Conservation (phyloP, 345 rosid species). For the Physaria fendleri region DNA sequence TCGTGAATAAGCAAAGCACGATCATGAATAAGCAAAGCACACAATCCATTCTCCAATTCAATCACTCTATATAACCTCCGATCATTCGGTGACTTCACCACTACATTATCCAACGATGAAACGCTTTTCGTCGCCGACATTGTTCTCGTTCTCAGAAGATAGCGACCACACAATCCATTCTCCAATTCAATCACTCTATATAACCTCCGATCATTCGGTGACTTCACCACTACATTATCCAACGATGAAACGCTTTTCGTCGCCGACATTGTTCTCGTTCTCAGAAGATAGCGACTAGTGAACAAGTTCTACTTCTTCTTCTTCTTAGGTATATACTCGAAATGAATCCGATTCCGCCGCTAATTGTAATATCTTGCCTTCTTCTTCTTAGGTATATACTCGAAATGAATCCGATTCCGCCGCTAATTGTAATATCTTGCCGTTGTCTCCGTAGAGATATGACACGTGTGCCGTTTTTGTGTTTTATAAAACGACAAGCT, state of each 20-base stretch:
- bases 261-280: constrained; percentile 34
- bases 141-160: constrained; percentile 5
- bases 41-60: constrained; percentile 67
- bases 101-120: constrained; percentile 45
- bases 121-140: constrained; percentile 37
- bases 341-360: constrained; percentile 32
- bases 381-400: too few relatives aligned
- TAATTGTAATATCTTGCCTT: too few relatives aligned
- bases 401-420: background rate
- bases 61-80: constrained; percentile 61
- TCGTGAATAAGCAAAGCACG: constrained; percentile 96
- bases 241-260: constrained; percentile 32
- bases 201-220: constrained; percentile 71
- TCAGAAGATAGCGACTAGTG: constrained; percentile 6
- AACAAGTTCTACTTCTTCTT: constrained; percentile 6
- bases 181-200: constrained; percentile 65
- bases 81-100: constrained; percentile 86
- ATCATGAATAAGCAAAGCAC: too few relatives aligned
- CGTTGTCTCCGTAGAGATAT: background rate
- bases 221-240: constrained; percentile 63
- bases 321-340: constrained; percentile 23
- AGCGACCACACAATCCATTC: constrained; percentile 65
- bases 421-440: constrained; percentile 2
- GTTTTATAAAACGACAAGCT: background rate
- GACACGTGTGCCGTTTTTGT: constrained; percentile 1